Conservation (phyloP, 2,329 filamentous ascomycete species). For the Apiospora aurea region DNA sequence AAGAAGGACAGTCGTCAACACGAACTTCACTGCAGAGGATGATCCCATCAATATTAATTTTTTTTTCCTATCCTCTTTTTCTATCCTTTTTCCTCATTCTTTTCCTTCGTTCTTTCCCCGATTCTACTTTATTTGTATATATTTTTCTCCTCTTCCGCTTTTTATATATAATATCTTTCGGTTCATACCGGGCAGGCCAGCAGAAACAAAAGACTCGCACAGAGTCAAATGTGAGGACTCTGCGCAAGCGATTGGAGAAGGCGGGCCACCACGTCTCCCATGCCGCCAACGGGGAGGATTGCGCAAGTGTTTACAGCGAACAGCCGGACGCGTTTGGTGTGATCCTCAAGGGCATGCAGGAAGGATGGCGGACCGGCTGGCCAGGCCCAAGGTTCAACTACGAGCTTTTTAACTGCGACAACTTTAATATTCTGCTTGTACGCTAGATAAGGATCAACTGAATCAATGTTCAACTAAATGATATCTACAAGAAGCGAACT, state of each 20-base stretch:
- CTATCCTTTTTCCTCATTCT: too few species aligned
- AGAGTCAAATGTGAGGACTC: conserved; percentile 65
- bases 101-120: too few species aligned
- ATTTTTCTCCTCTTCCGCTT: too few species aligned
- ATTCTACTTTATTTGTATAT: not conserved
- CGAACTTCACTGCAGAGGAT: conserved; percentile 77
- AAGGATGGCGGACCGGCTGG: conserved; percentile 48
- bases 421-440: not conserved
- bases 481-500: conserved; percentile 12
- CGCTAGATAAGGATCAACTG: too few species aligned
- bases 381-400: conserved; percentile 4
- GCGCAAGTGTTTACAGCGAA: conserved; percentile 73
- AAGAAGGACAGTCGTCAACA: too few species aligned
- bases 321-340: conserved; percentile 72
- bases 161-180: too few species aligned
- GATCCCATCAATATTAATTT: conserved; percentile 73
- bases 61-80: too few species aligned
- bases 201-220: too few species aligned
- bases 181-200: too few species aligned
- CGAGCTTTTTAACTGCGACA: conserved; percentile 6
- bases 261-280: conserved; percentile 74
- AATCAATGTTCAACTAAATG: not conserved
- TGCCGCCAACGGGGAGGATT: conserved; percentile 86
- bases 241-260: conserved; percentile 81
- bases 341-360: conserved; percentile 93